These are phyloP conservation scores for Suillus subalutaceus DNA, from an alignment of 768 basidiomycete genomes.

Conservation along the genomic window DNA sequence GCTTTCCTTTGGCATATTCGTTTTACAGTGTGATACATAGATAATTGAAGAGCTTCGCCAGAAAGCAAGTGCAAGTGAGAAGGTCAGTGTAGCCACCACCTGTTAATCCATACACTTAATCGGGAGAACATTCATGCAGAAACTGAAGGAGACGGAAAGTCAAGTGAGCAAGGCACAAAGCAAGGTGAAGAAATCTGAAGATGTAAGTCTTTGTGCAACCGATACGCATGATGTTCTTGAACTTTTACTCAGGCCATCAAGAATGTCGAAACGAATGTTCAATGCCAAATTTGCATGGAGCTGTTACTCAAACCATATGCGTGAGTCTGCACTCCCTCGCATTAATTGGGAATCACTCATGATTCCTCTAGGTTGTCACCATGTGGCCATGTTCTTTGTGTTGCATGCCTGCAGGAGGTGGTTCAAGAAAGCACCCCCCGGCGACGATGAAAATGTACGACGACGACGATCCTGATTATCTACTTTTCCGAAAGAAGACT, in stretches of 20 bases:
- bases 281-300: conserved; percentile 83
- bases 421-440: conserved; percentile 69
- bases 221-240: neutral
- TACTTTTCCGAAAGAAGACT: conserved; percentile 64
- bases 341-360: conserved; percentile 11
- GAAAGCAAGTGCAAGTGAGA: conserved; percentile 40
- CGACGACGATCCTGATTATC: conserved; percentile 43
- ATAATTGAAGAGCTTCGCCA: conserved; percentile 54
- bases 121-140: conserved; percentile 30
- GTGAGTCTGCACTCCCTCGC: conserved; percentile 43
- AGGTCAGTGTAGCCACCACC: conserved; percentile 35
- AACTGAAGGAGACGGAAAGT: conserved; percentile 47
- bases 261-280: conserved; percentile 58
- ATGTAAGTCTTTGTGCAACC: conserved; percentile 41
- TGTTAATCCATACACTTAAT: conserved; percentile 9
- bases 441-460: conserved; percentile 48
- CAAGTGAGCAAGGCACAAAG: conserved; percentile 47
- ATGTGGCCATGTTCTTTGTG: conserved; percentile 80
- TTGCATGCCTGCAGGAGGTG: conserved; percentile 73
- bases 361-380: conserved; percentile 57
- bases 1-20: neutral
- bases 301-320: conserved; percentile 63
- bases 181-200: conserved; percentile 56
- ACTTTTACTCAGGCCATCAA: conserved; percentile 46
- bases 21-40: conserved; percentile 34